Evolutionary conservation across 23 red algal species (phyloP).

Genomic region (Agarophyton chilense): DNA sequence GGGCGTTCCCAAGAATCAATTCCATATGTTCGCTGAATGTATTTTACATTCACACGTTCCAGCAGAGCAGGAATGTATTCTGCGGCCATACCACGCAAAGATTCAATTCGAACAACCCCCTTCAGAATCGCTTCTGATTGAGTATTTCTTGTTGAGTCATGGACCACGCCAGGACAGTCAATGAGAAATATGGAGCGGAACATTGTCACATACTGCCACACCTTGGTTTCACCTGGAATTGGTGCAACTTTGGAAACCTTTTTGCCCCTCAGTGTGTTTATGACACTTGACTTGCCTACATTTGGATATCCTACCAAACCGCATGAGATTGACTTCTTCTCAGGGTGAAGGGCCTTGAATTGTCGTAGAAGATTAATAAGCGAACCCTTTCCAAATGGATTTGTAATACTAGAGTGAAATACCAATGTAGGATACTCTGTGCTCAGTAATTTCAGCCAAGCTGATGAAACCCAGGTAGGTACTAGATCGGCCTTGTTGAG

Average conservation of each 20-base stretch:
- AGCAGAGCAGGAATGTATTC: slow-evolving; percentile 83
- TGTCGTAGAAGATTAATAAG: slow-evolving; percentile 93
- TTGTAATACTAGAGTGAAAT: slow-evolving; percentile 85
- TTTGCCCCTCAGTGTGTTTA: slow-evolving; percentile 90
- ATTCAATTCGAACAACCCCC: slow-evolving; percentile 92
- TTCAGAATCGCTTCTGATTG: slow-evolving; percentile 83
- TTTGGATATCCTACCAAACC: slow-evolving; percentile 99
- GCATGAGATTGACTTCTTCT: slow-evolving; percentile 92
- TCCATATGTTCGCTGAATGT: slow-evolving; percentile 75
- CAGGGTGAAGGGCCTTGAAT: slow-evolving; percentile 79
- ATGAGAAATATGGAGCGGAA: slow-evolving; percentile 92
- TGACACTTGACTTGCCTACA: slow-evolving; percentile 96
- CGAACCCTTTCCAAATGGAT: slow-evolving; percentile 90
- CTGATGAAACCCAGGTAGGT: slow-evolving; percentile 81
- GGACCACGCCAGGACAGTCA: slow-evolving; percentile 97
- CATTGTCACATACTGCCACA: slow-evolving; percentile 99
- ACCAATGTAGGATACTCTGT: slow-evolving; percentile 92
- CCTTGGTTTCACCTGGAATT: slow-evolving; percentile 97
- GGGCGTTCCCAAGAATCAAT: slow-evolving; percentile 62
- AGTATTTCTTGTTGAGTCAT: slow-evolving; percentile 78
- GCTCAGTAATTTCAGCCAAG: slow-evolving; percentile 80
- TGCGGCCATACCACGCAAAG: slow-evolving; percentile 71
- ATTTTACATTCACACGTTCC: slow-evolving; percentile 59
- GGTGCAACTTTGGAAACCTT: slow-evolving; percentile 95
- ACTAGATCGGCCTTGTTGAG: slow-evolving; percentile 97